Percentiles rank a stretch among this genome's conserved stretches.
Evolutionary conservation across 768 basidiomycete species (phyloP).

Genomic region (Leccinum broughii): DNA sequence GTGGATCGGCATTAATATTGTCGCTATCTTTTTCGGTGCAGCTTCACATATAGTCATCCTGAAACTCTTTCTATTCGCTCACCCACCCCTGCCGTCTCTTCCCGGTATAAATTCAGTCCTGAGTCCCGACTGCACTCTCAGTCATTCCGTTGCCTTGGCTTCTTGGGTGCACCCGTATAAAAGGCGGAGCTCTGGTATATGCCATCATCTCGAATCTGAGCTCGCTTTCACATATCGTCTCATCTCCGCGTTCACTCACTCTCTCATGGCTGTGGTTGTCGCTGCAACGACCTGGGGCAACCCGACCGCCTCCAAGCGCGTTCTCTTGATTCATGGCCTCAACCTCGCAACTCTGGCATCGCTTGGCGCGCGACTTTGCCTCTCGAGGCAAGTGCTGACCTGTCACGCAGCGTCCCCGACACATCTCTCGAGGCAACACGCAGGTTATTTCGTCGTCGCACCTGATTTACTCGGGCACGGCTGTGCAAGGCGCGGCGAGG

Average conservation of each 20-base stretch:
- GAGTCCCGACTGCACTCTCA: not conserved
- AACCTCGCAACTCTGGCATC: conserved; percentile 17
- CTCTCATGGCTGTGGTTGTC: not conserved
- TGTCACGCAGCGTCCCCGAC: not conserved
- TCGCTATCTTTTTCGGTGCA: not conserved
- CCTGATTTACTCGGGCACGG: conserved; percentile 29
- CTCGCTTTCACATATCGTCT: not conserved
- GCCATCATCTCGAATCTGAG: not conserved
- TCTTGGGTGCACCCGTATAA: not conserved
- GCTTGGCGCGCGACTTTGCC: conserved; percentile 15
- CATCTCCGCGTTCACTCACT: not conserved
- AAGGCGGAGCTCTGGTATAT: too few relatives aligned
- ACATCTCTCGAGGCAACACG: not conserved
- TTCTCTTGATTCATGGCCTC: conserved; percentile 25
- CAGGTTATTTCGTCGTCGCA: conserved; percentile 28
- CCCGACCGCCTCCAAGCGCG: conserved; percentile 20
- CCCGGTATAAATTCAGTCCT: not conserved
- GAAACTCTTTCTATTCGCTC: not conserved
- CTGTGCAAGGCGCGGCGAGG: conserved; percentile 1
- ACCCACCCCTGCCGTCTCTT: not conserved
- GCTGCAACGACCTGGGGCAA: conserved; percentile 17
- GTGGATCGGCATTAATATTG: not conserved
- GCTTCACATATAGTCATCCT: not conserved
- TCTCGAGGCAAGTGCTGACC: conserved; percentile 18
- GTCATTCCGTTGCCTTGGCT: not conserved